Percentiles rank a stretch among this genome's conserved stretches.
Evolutionary conservation across 108 stramenopile species (phyloP).

Genomic region (Nitzschia putrida): DNA sequence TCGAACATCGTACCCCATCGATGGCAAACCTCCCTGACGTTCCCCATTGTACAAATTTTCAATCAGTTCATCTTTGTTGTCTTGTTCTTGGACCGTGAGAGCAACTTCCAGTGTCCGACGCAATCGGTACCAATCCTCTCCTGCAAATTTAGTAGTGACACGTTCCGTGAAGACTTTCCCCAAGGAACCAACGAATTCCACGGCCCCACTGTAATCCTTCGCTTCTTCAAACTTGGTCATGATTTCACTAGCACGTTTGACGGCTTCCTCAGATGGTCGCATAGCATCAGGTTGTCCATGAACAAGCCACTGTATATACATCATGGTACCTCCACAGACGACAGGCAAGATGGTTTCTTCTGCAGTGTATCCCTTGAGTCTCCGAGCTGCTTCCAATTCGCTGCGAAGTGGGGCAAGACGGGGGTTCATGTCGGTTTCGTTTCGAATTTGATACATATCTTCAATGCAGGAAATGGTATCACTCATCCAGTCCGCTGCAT

Average conservation of each 20-base stretch:
- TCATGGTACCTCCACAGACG: slow-evolving; percentile 90
- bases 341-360: slow-evolving; percentile 59
- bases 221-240: slow-evolving; percentile 51
- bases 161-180: slow-evolving; percentile 57
- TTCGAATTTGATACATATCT: slow-evolving; percentile 31
- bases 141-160: slow-evolving; percentile 54
- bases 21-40: slow-evolving; percentile 58
- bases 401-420: slow-evolving; percentile 19
- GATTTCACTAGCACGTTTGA: slow-evolving; percentile 43
- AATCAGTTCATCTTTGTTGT: slow-evolving; percentile 22
- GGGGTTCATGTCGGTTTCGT: not conserved
- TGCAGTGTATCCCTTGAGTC: slow-evolving; percentile 9
- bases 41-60: slow-evolving; percentile 72
- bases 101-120: slow-evolving; percentile 87
- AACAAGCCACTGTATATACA: slow-evolving; percentile 96
- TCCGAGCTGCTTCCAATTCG: slow-evolving; percentile 19
- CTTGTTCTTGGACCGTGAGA: slow-evolving; percentile 52
- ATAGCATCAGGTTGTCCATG: slow-evolving; percentile 92
- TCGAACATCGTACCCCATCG: slow-evolving; percentile 86
- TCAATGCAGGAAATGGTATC: slow-evolving; percentile 66
- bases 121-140: slow-evolving; percentile 93
- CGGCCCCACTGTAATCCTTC: slow-evolving; percentile 78
- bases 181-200: slow-evolving; percentile 53
- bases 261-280: slow-evolving; percentile 64
- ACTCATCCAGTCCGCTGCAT: slow-evolving; percentile 89